A percentile compares a stretch with the other conserved stretches of the same genome.
phyloP scores from a whole-genome alignment of 164 flowering plant species.

The Tetrastigma voinierianum region DNA sequence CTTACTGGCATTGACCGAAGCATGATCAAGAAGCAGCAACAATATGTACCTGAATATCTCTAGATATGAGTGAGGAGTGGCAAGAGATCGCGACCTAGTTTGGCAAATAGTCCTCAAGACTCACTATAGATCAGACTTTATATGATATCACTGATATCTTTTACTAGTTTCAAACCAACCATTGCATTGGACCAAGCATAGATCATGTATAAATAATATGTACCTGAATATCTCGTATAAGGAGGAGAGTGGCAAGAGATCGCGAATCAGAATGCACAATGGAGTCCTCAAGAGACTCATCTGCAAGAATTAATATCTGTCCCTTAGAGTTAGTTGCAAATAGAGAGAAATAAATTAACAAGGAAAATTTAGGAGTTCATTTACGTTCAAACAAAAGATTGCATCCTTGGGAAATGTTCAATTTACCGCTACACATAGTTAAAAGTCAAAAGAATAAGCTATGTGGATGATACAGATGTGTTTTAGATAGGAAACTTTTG shows the following conservation, averaged over 20 bases:
- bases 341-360: background rate
- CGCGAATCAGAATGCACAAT: slow-evolving; percentile 91
- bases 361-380: background rate
- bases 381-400: no score
- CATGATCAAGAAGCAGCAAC: background rate
- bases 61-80: slow-evolving; percentile 93
- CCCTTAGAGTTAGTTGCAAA: slow-evolving; percentile 50
- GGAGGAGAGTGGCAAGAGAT: slow-evolving; percentile 94
- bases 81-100: slow-evolving; percentile 91
- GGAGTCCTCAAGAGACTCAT: slow-evolving; percentile 90
- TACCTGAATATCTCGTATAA: slow-evolving; percentile 95
- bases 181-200: no score
- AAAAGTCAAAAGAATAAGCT: no score
- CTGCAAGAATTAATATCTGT: slow-evolving; percentile 98
- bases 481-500: no score
- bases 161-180: no score
- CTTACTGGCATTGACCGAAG: no score
- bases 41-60: slow-evolving; percentile 81
- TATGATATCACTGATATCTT: no score
- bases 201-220: no score
- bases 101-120: slow-evolving; percentile 86
- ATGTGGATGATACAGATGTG: no score
- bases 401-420: no score
- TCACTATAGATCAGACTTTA: no score
- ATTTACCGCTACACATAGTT: no score